Percentiles rank a stretch among this genome's conserved stretches.
Evolutionary conservation across 139 green algal genomes (phyloP).

Genomic region (Protoeuglena noctilucae): DNA sequence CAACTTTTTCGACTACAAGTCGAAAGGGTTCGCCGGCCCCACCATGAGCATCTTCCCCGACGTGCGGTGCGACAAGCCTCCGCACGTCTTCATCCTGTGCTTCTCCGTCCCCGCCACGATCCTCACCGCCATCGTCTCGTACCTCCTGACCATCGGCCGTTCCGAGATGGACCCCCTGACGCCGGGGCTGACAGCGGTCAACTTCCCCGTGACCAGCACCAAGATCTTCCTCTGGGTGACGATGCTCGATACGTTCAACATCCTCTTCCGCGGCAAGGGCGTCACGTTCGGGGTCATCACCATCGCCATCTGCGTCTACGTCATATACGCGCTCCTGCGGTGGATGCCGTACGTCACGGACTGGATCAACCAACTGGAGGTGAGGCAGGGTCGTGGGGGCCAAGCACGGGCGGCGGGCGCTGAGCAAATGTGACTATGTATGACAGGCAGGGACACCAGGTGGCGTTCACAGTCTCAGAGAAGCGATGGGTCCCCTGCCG

Average conservation of each 20-base stretch:
- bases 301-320: not conserved
- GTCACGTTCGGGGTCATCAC: not conserved
- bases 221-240: slow-evolving; percentile 21
- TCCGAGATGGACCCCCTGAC: slow-evolving; percentile 26
- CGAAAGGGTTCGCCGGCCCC: too few relatives aligned
- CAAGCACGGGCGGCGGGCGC: not conserved
- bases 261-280: too few relatives aligned
- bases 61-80: not conserved
- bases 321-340: too few relatives aligned
- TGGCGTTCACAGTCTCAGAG: not conserved
- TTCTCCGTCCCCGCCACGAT: not conserved
- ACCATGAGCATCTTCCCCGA: not conserved
- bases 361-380: not conserved
- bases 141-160: slow-evolving; percentile 16
- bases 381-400: not conserved
- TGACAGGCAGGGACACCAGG: not conserved
- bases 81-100: slow-evolving; percentile 1
- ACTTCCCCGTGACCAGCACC: slow-evolving; percentile 19
- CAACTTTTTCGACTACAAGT: too few relatives aligned
- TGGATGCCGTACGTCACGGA: too few relatives aligned
- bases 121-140: not conserved
- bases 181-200: slow-evolving; percentile 19
- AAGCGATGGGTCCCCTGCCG: too few relatives aligned
- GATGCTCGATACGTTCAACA: too few relatives aligned
- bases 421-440: not conserved